Percentiles rank a stretch among this genome's conserved stretches.
Conservation (phyloP, 1,284 basidiomycete genomes). For the Heterobasidion parviporum region DNA sequence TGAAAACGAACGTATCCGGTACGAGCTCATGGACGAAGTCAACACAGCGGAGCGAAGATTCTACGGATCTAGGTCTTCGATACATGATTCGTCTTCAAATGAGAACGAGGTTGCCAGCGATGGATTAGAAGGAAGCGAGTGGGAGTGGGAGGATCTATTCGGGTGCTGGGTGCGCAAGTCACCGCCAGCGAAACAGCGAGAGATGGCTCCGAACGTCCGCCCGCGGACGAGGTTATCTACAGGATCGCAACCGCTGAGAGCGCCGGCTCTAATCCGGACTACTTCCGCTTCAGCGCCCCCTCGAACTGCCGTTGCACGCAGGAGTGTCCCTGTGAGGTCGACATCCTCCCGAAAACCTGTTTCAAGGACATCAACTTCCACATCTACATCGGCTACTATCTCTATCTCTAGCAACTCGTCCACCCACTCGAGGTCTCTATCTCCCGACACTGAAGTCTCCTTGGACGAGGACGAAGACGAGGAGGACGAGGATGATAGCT, state of each 20-base stretch:
- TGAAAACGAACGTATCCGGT: conserved; percentile 24
- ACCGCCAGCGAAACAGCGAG: not conserved
- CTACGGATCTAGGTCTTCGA: conserved; percentile 19
- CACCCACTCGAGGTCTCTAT: not conserved
- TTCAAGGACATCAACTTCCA: not conserved
- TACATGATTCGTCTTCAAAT: not conserved
- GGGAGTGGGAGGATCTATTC: conserved; percentile 39
- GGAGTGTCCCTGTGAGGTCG: not conserved
- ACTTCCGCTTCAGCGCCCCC: not conserved
- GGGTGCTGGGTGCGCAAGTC: conserved; percentile 31
- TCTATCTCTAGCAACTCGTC: not conserved
- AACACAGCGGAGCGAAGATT: conserved; percentile 41
- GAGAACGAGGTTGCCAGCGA: conserved; percentile 2
- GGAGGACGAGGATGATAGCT: not conserved
- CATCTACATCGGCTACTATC: not conserved
- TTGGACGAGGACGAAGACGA: not conserved
- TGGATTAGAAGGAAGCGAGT: conserved; percentile 17
- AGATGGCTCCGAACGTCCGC: not conserved
- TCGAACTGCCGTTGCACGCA: not conserved
- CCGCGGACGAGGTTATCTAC: not conserved
- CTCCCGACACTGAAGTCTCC: not conserved
- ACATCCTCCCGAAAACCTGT: not conserved
- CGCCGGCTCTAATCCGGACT: not conserved
- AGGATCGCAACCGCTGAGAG: not conserved
- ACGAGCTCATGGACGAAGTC: conserved; percentile 34